These are phyloP conservation scores for Metrosideros polymorpha DNA, from an alignment of 441 rosid genomes.

Conservation along the genomic window DNA sequence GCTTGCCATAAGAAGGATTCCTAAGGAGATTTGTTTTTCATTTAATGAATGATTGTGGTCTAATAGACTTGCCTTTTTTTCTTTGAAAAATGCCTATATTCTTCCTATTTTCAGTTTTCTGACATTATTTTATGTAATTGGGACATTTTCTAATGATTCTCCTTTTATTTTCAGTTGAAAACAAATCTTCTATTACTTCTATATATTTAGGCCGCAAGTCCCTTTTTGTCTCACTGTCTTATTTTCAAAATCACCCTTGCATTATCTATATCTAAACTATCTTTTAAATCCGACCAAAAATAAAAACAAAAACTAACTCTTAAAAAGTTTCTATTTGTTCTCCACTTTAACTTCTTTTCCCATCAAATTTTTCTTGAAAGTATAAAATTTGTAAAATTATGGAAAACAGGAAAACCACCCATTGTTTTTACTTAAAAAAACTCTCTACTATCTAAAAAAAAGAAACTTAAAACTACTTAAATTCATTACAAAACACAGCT, in stretches of 20 bases:
- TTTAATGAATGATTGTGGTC: background rate
- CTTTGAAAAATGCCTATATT: background rate
- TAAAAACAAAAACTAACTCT: background rate
- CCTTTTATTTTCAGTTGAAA: background rate
- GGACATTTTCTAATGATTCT: background rate
- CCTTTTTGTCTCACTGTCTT: background rate
- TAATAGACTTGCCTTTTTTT: background rate
- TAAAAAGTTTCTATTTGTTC: background rate
- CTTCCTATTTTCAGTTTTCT: background rate
- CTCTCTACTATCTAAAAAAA: background rate
- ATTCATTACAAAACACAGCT: background rate
- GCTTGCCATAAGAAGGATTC: background rate
- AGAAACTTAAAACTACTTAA: background rate
- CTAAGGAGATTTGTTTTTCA: background rate
- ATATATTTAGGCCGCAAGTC: background rate
- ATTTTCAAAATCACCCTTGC: background rate
- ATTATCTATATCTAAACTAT: background rate
- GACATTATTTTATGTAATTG: background rate
- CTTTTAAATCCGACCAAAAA: too few relatives aligned
- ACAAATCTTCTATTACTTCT: background rate
- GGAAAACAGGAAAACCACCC: background rate
- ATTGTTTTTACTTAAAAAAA: background rate
- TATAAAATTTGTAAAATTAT: background rate
- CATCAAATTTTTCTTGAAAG: background rate
- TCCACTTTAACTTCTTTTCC: background rate